Conservation (phyloP, 768 basidiomycete genomes). For the Pleurotus salmoneostramineus region DNA sequence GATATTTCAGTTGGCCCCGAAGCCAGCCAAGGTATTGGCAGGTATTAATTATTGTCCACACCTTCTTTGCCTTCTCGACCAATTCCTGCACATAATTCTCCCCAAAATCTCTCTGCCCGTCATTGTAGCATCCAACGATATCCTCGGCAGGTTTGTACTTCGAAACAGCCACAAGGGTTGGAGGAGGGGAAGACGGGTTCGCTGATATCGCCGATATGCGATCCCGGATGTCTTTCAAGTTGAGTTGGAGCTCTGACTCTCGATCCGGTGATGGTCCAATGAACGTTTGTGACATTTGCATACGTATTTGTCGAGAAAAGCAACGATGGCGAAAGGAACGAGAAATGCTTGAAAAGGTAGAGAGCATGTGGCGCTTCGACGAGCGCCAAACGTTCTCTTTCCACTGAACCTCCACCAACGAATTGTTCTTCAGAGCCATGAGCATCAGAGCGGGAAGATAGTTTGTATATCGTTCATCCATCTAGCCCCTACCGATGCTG, state of each 20-base stretch:
- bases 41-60: conserved; percentile 32
- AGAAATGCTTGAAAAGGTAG: too few relatives aligned
- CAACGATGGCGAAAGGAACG: too few relatives aligned
- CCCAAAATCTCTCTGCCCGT: conserved; percentile 88
- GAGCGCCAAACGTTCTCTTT: too few relatives aligned
- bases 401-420: too few relatives aligned
- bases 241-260: conserved; percentile 45
- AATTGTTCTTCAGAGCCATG: too few relatives aligned
- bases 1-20: not conserved
- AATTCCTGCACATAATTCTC: conserved; percentile 98
- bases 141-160: conserved; percentile 91
- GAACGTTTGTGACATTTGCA: too few relatives aligned
- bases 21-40: not conserved
- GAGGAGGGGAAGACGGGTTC: conserved; percentile 10
- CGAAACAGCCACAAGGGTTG: conserved; percentile 80
- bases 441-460: too few relatives aligned
- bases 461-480: too few relatives aligned
- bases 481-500: too few relatives aligned
- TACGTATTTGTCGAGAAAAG: too few relatives aligned
- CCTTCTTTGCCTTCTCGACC: conserved; percentile 76
- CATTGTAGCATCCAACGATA: conserved; percentile 76
- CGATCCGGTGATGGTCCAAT: conserved; percentile 32
- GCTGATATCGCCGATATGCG: conserved; percentile 38
- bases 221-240: conserved; percentile 46
- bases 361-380: too few relatives aligned